Conservation (phyloP, 176 grass and related monocot genomes). For the Rhipidocladum racemiflorum region DNA sequence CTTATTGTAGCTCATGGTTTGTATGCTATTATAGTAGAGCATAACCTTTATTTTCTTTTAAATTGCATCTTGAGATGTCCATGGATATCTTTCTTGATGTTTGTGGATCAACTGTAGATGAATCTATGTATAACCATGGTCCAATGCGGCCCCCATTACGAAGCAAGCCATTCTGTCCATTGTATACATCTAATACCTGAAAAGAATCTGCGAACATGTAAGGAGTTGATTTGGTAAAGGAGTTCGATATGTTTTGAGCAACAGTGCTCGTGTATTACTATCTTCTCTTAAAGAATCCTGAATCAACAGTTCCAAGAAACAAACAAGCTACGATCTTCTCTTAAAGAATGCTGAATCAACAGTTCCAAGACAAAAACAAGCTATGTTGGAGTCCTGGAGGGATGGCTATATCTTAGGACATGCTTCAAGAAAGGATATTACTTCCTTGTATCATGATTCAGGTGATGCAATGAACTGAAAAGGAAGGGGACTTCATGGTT, state of each 20-base stretch:
- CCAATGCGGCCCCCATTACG: conserved; percentile 22
- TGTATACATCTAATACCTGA: conserved; percentile 91
- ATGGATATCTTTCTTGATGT: conserved; percentile 86
- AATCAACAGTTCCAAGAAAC: neutral
- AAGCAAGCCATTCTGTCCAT: conserved; percentile 64
- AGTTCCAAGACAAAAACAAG: neutral
- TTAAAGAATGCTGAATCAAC: neutral
- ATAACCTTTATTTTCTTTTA: conserved; percentile 86
- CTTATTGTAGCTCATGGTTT: neutral
- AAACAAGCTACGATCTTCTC: neutral
- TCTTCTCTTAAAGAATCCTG: neutral
- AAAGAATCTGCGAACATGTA: neutral
- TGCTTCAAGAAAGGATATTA: neutral
- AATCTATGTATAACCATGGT: conserved; percentile 95
- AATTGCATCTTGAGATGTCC: conserved; percentile 53
- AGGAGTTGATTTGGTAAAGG: neutral
- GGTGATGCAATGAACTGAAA: neutral
- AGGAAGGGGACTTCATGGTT: neutral
- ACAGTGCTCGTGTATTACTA: neutral
- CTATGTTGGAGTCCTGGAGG: neutral
- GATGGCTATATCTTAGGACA: neutral
- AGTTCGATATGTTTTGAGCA: neutral
- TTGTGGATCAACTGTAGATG: conserved; percentile 90
- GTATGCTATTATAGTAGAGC: neutral
- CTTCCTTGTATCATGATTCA: neutral